These are phyloP conservation scores for Aspergillus sergii DNA, from an alignment of 2,329 filamentous ascomycete genomes.

Conservation along the genomic window DNA sequence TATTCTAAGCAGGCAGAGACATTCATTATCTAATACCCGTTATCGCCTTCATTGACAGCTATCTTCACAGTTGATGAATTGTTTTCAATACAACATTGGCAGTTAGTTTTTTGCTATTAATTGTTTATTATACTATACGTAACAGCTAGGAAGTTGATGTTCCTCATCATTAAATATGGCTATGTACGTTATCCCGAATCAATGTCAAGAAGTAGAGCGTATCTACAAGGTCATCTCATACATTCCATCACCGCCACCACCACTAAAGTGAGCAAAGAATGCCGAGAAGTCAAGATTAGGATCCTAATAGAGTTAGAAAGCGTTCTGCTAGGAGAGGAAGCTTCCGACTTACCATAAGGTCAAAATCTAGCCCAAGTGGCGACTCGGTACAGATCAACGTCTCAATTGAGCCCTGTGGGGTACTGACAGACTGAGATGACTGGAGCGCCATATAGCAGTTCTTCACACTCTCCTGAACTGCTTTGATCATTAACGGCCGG, in stretches of 20 bases:
- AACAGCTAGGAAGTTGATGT: not conserved
- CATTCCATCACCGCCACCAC: not conserved
- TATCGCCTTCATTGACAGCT: not conserved
- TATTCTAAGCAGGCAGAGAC: not conserved
- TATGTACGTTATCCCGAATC: not conserved
- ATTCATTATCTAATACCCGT: not conserved
- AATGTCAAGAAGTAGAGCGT: not conserved
- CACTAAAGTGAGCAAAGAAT: not conserved
- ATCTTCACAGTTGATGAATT: not conserved
- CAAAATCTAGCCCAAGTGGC: not conserved
- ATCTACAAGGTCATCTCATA: not conserved
- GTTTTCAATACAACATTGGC: not conserved
- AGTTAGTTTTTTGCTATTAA: not conserved
- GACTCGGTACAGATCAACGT: not conserved
- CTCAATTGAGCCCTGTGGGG: not conserved
- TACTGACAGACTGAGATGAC: not conserved
- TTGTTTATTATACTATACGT: not conserved
- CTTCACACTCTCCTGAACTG: not conserved
- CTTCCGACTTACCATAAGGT: not conserved
- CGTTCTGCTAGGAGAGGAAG: too few species aligned
- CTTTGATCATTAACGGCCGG: not conserved
- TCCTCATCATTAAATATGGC: not conserved
- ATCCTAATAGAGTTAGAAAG: not conserved
- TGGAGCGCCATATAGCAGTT: not conserved
- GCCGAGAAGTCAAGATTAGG: not conserved